A percentile compares a stretch with the other conserved stretches of the same genome.
These are phyloP conservation scores for Exophiala oligosperma DNA, from an alignment of 2,329 filamentous ascomycete species.

Conservation along the genomic window DNA sequence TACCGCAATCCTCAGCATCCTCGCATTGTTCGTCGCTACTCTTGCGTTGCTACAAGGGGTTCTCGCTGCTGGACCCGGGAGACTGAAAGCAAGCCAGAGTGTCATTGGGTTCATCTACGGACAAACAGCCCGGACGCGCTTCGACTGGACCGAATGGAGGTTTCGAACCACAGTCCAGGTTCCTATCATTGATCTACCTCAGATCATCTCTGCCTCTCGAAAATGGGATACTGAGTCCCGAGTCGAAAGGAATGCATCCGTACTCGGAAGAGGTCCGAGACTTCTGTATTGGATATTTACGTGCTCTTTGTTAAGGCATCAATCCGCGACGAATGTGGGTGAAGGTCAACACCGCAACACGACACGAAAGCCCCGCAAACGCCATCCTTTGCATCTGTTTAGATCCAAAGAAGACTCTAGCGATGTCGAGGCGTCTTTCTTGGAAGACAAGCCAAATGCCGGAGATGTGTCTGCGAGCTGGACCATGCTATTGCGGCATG, in stretches of 20 bases:
- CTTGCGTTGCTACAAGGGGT: not conserved
- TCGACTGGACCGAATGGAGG: not conserved
- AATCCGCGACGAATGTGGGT: too few species aligned
- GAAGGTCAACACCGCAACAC: not conserved
- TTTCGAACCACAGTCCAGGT: not conserved
- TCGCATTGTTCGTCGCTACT: not conserved
- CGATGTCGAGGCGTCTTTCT: not conserved
- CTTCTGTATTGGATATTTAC: too few species aligned
- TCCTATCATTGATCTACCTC: not conserved
- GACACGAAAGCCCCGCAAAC: not conserved
- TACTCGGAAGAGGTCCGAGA: too few species aligned
- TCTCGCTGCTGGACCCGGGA: not conserved
- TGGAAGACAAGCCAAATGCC: not conserved
- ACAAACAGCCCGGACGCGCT: not conserved
- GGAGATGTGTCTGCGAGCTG: not conserved
- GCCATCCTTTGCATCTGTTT: not conserved
- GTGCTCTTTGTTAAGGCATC: too few species aligned
- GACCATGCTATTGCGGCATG: not conserved
- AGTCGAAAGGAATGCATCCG: too few species aligned
- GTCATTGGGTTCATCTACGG: not conserved
- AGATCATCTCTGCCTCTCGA: not conserved
- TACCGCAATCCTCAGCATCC: not conserved
- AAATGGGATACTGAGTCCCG: too few species aligned
- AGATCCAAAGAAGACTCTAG: not conserved
- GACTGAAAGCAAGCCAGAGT: not conserved